A percentile compares a stretch with the other conserved stretches of the same genome.
phyloP scores from a whole-genome alignment of 208 protist species.

The Acanthamoeba royreba region DNA sequence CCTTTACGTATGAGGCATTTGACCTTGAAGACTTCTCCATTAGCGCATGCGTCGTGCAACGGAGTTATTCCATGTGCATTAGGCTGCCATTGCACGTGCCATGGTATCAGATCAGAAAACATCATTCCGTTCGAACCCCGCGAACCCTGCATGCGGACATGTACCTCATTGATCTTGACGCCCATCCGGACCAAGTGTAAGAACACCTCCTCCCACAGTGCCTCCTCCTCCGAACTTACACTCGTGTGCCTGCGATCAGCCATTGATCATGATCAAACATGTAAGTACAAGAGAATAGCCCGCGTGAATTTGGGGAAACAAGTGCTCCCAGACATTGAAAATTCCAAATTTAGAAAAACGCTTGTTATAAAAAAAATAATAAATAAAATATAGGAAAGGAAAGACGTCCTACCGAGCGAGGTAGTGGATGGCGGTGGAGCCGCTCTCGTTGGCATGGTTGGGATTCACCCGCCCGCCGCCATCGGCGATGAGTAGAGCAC shows the following conservation, averaged over 20 bases:
- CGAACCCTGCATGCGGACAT: too few relatives aligned
- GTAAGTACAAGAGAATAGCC: too few relatives aligned
- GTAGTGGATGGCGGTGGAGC: background rate
- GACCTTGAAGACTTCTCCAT: background rate
- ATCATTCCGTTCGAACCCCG: too few relatives aligned
- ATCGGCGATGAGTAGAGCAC: background rate
- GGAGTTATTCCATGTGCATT: conserved; percentile 12
- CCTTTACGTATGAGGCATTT: background rate
- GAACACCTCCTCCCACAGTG: conserved; percentile 4
- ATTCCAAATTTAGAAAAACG: too few relatives aligned
- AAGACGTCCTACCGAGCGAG: conserved; percentile 15
- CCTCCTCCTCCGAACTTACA: background rate
- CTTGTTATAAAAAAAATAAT: too few relatives aligned
- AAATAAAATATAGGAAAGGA: too few relatives aligned
- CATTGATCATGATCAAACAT: too few relatives aligned
- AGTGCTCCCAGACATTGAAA: too few relatives aligned
- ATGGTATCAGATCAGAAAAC: too few relatives aligned
- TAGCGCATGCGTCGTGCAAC: conserved; percentile 10
- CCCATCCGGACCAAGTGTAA: background rate
- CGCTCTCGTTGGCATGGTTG: background rate
- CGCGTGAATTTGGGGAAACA: too few relatives aligned
- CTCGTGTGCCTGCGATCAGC: background rate
- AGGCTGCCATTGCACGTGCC: too few relatives aligned
- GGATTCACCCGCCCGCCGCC: background rate
- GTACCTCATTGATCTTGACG: background rate